A percentile compares a stretch with the other conserved stretches of the same genome.
Evolutionary conservation across 345 rosid species (phyloP).

Genomic region (Brassica cretica): DNA sequence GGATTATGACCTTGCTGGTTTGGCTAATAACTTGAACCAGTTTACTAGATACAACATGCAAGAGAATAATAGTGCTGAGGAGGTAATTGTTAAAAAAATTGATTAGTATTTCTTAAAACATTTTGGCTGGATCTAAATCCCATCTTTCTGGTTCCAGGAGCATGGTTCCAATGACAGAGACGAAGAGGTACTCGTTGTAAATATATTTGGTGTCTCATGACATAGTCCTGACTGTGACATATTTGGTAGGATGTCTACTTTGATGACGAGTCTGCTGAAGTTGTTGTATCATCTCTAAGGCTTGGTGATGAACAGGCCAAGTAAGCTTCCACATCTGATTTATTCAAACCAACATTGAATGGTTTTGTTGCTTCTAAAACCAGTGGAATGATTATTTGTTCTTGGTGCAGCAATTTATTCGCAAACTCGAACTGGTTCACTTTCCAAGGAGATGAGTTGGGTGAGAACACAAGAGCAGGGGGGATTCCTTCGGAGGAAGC

Average conservation of each 20-base stretch:
- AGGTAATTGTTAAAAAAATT: conserved; percentile 47
- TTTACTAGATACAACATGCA: conserved; percentile 79
- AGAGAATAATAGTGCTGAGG: conserved; percentile 78
- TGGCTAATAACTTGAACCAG: conserved; percentile 85
- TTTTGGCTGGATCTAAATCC: conserved; percentile 19
- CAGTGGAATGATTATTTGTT: not conserved
- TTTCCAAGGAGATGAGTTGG: conserved; percentile 76
- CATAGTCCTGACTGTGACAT: conserved; percentile 10
- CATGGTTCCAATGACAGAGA: conserved; percentile 73
- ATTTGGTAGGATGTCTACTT: conserved; percentile 80
- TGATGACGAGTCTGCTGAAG: conserved; percentile 95
- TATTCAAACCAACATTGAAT: not conserved
- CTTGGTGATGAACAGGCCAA: conserved; percentile 96
- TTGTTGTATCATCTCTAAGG: conserved; percentile 92
- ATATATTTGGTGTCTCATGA: not conserved
- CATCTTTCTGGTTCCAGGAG: conserved; percentile 52
- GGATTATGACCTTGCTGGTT: conserved; percentile 90
- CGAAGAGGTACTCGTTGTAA: conserved; percentile 64
- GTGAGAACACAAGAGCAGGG: conserved; percentile 53
- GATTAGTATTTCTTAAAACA: not conserved
- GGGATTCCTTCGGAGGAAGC: conserved; percentile 57
- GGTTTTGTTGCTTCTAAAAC: conserved; percentile 6
- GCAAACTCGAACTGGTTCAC: conserved; percentile 98
- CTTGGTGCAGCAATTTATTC: conserved; percentile 67
- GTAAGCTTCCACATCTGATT: conserved; percentile 45